Conservation (phyloP, 495 filamentous ascomycete genomes). For the Hyaloscypha variabilis region DNA sequence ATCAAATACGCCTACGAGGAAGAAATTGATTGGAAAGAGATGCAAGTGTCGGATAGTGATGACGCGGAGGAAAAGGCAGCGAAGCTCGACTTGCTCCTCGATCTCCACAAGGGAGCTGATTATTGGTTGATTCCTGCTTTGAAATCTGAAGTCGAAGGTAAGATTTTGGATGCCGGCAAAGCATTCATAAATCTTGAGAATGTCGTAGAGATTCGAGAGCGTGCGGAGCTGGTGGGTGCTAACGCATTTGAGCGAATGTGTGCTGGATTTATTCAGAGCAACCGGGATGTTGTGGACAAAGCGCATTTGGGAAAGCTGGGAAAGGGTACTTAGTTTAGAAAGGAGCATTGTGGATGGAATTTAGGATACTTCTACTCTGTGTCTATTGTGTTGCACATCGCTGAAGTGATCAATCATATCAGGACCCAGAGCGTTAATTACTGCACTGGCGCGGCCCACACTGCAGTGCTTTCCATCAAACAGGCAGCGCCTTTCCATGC, state of each 20-base stretch:
- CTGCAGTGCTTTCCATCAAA: no score
- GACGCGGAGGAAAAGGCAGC: conserved; percentile 21
- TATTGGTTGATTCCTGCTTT: conserved; percentile 20
- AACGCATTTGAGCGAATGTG: conserved; percentile 14
- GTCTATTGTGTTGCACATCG: no score
- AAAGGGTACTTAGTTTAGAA: no score
- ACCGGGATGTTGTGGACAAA: conserved; percentile 4
- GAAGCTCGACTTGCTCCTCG: conserved; percentile 29
- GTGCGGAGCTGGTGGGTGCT: conserved; percentile 6
- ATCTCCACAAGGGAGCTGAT: conserved; percentile 28
- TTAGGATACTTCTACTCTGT: no score
- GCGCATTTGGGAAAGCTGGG: not conserved
- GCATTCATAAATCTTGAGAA: conserved; percentile 22
- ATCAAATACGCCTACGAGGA: conserved; percentile 35
- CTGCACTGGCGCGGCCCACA: no score
- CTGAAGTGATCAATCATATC: no score
- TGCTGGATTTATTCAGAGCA: conserved; percentile 2
- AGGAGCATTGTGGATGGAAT: no score
- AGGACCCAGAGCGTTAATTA: no score
- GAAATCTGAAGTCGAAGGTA: conserved; percentile 23
- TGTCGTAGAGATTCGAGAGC: conserved; percentile 14
- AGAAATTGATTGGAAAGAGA: conserved; percentile 17
- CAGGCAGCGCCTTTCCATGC: no score
- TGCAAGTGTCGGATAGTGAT: conserved; percentile 17
- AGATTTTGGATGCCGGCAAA: conserved; percentile 21